phyloP scores from a whole-genome alignment of 345 rosid genomes.

The Eucalyptus globulus region DNA sequence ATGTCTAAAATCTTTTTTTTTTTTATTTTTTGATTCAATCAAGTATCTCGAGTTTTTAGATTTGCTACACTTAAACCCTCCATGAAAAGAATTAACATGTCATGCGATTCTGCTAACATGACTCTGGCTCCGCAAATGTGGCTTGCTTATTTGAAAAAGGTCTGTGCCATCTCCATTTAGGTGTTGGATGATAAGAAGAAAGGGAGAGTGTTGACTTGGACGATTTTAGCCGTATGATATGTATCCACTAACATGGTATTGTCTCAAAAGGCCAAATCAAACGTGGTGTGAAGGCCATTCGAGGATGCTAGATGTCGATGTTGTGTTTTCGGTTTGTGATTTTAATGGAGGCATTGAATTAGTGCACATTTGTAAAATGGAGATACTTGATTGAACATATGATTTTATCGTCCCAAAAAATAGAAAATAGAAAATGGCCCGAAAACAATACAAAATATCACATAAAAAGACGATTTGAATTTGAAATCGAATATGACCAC shows the following conservation, averaged over 20 bases:
- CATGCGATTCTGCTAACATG: background rate
- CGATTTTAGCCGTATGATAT: background rate
- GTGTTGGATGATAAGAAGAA: background rate
- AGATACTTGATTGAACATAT: background rate
- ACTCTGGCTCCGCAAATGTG: background rate
- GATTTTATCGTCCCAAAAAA: background rate
- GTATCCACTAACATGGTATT: fast-evolving
- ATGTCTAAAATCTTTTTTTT: background rate
- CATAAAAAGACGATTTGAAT: fast-evolving
- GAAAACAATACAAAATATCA: fast-evolving
- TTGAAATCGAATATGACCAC: fast-evolving
- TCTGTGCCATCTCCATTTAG: background rate
- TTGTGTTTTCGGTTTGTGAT: background rate
- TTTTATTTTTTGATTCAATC: background rate
- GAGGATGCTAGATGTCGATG: background rate
- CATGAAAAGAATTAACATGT: background rate
- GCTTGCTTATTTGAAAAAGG: background rate
- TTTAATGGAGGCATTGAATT: background rate
- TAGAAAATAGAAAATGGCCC: fast-evolving
- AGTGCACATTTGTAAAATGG: background rate
- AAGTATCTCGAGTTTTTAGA: background rate
- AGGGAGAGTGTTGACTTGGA: background rate
- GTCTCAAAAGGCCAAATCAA: background rate
- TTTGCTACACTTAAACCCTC: background rate
- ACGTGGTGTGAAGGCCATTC: background rate